Base-by-base conservation (phyloP, 2,329 filamentous ascomycete genomes). In the Monosporascus sp. region DNA sequence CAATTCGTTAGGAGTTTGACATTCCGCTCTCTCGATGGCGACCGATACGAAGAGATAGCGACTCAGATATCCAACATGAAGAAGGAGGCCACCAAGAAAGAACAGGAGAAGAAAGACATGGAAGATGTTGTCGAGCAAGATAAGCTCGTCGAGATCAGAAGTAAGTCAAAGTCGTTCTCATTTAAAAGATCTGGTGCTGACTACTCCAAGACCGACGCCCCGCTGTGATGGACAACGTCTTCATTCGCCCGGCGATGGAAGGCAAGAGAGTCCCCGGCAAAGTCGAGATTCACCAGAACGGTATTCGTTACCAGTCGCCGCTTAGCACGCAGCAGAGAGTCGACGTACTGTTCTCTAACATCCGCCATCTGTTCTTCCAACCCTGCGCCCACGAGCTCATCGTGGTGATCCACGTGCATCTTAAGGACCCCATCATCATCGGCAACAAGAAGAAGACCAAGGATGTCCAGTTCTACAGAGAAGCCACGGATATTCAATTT, bases 21-120 rank as follows among this genome's bases (percentile, higher is more conserved):
- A 0, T 94, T 99, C 76, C 84, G 93, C 52, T 97, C 94, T 20
- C 88, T 89, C 57, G 90, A 97, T 67, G 86, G 91, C 54, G 84
- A 90, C 56, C 85, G 93, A 57, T 91, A 99, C 68, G 87, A 90
- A 54, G 90, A 95, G 64, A 94, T 99, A 60, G 88, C 91, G 14
- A 88, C 88, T 56, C 89, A 96, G 66, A 97, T 99, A 63, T 93
- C 90, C 11, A 94, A 97, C 66, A 86, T 99, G 77, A 96, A 97
- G 76, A 96, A 94, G 68, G 90, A 93, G 61, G 85, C 89, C 5
- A 83, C 90, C 42, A 92, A 96, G 72, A 89, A 90, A 63, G 94
- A 99, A 71, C 92, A 97, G 65, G 93, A 97, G 72, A 97, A 97
- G 83, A 99, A 99, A 75, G 93, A 99, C 63, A 88, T 99, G 88